Conservation (phyloP, 495 filamentous ascomycete genomes). For the Tuber indicum region DNA sequence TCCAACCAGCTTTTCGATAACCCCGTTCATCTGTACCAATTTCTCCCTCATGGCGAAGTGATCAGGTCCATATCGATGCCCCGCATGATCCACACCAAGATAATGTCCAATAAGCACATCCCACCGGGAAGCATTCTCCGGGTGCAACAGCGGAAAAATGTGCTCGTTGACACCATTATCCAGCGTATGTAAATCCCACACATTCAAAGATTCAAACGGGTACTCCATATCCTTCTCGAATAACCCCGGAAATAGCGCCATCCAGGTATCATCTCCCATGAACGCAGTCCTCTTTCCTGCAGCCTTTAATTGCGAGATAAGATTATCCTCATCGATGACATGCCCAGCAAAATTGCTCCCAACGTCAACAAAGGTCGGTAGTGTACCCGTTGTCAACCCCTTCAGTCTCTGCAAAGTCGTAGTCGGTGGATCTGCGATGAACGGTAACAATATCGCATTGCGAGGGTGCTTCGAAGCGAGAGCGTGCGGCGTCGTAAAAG, state of each 20-base stretch:
- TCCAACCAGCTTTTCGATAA: slow-evolving; percentile 65
- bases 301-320: slow-evolving; percentile 72
- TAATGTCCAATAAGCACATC: slow-evolving; percentile 90
- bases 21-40: slow-evolving; percentile 79
- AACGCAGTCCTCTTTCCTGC: slow-evolving; percentile 83
- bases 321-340: slow-evolving; percentile 95
- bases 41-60: slow-evolving; percentile 88
- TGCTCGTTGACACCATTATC: slow-evolving; percentile 94
- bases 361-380: slow-evolving; percentile 89
- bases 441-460: slow-evolving; percentile 84
- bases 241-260: slow-evolving; percentile 79
- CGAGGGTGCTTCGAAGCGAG: slow-evolving; percentile 63
- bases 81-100: slow-evolving; percentile 93
- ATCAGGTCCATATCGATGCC: slow-evolving; percentile 89
- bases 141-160: slow-evolving; percentile 71
- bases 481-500: slow-evolving; percentile 77
- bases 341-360: slow-evolving; percentile 94
- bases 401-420: slow-evolving; percentile 87
- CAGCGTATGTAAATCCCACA: slow-evolving; percentile 94
- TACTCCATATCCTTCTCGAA: slow-evolving; percentile 78
- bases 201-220: slow-evolving; percentile 94
- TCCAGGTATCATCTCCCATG: slow-evolving; percentile 95
- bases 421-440: slow-evolving; percentile 95
- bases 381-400: slow-evolving; percentile 86
- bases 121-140: slow-evolving; percentile 63